Percentiles rank a stretch among this genome's conserved stretches.
Conservation (phyloP, 75 land plant genomes). For the Sequoiadendron giganteum region DNA sequence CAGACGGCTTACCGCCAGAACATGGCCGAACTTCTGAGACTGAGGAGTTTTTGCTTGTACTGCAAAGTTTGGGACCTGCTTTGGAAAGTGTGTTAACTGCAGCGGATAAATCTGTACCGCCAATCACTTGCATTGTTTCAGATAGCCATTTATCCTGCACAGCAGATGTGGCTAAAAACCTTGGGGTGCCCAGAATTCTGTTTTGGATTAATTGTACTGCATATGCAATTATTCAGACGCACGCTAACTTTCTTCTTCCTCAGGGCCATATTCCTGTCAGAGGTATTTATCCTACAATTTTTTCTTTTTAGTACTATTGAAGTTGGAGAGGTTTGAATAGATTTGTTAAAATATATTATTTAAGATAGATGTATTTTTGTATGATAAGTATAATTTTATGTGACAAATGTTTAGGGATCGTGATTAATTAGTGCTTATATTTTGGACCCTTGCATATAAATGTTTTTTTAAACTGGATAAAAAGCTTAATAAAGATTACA, state of each 20-base stretch:
- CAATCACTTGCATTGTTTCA: not conserved
- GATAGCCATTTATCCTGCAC: not conserved
- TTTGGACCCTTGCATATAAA: too few species aligned
- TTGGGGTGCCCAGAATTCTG: not conserved
- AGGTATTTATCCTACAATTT: not conserved
- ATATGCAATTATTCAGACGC: not conserved
- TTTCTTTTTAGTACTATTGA: too few species aligned
- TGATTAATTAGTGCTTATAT: too few species aligned
- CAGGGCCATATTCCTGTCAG: not conserved
- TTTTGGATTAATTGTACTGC: not conserved
- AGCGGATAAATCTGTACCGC: not conserved
- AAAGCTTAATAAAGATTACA: too few species aligned
- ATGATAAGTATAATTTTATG: too few species aligned
- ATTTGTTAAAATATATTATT: too few species aligned
- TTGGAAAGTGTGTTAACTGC: not conserved
- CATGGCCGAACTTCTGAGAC: not conserved
- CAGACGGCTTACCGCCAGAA: conserved; percentile 7
- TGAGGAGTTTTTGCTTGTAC: not conserved
- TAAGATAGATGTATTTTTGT: too few species aligned
- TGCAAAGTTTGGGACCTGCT: not conserved
- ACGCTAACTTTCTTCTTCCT: not conserved
- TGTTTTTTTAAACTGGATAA: too few species aligned
- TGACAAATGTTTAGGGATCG: too few species aligned
- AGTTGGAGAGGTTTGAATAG: too few species aligned
- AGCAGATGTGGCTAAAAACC: not conserved